Evolutionary conservation across 2,329 filamentous ascomycete genomes (phyloP).

Genomic region (Penicillium sp.): DNA sequence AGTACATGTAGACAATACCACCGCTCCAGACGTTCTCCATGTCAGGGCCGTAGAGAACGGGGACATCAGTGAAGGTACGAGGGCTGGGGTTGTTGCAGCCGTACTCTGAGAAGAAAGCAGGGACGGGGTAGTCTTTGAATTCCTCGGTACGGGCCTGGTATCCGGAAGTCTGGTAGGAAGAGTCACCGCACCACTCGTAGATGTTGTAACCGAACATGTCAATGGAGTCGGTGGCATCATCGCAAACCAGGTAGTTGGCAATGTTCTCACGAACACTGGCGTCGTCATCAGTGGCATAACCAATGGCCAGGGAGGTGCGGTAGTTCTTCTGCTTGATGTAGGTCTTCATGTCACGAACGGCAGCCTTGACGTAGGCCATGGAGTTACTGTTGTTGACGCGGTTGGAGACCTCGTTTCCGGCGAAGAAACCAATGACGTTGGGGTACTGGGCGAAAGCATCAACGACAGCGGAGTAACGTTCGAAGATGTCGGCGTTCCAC

Average conservation of each 20-base stretch:
- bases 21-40: slow-evolving; percentile 92
- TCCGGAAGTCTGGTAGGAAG: slow-evolving; percentile 72
- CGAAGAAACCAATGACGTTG: slow-evolving; percentile 97
- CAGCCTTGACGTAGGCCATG: slow-evolving; percentile 94
- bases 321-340: slow-evolving; percentile 83
- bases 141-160: slow-evolving; percentile 82
- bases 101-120: slow-evolving; percentile 98
- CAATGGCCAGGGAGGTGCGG: slow-evolving; percentile 74
- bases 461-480: slow-evolving; percentile 80
- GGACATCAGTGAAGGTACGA: slow-evolving; percentile 83
- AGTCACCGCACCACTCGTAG: slow-evolving; percentile 97
- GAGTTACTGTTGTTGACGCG: slow-evolving; percentile 82
- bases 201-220: slow-evolving; percentile 99
- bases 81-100: slow-evolving; percentile 78
- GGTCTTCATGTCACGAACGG: slow-evolving; percentile 91
- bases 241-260: slow-evolving; percentile 94
- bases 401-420: slow-evolving; percentile 96
- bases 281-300: slow-evolving; percentile 96
- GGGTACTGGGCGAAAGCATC: slow-evolving; percentile 79
- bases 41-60: slow-evolving; percentile 71
- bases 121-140: slow-evolving; percentile 86
- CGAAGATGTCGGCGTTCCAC: slow-evolving; percentile 78
- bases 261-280: slow-evolving; percentile 76
- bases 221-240: slow-evolving; percentile 64
- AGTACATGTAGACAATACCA: slow-evolving; percentile 99